A percentile compares a stretch with the other conserved stretches of the same genome.
These are phyloP conservation scores for Passiflora organensis DNA, from an alignment of 345 rosid species.

Conservation along the genomic window DNA sequence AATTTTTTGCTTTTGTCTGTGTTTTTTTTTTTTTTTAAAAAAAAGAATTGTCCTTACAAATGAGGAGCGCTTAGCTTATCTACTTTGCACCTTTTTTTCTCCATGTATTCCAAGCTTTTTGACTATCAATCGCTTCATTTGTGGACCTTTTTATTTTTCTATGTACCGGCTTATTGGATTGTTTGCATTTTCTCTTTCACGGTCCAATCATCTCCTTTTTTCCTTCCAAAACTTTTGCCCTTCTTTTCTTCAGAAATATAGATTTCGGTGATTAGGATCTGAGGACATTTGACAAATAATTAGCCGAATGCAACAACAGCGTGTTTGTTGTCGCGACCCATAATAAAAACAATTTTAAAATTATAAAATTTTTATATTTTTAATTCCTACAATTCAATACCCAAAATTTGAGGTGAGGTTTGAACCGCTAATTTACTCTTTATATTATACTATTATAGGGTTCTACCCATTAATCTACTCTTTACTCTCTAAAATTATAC, in stretches of 20 bases:
- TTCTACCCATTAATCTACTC: too few relatives aligned
- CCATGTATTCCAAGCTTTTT: conserved; percentile 33
- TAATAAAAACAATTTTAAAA: too few relatives aligned
- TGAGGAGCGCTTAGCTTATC: not conserved
- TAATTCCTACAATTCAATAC: too few relatives aligned
- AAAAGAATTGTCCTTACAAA: conserved; percentile 7
- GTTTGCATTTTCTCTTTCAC: conserved; percentile 15
- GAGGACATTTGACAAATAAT: too few relatives aligned
- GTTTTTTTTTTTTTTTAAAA: conserved; percentile 10
- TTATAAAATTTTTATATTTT: too few relatives aligned
- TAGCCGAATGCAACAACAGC: too few relatives aligned
- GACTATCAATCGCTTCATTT: conserved; percentile 39
- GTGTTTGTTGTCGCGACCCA: too few relatives aligned
- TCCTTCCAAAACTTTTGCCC: conserved; percentile 13
- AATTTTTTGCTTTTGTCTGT: conserved; percentile 5
- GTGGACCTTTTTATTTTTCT: conserved; percentile 21
- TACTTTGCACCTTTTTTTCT: conserved; percentile 30
- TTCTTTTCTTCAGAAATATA: conserved; percentile 8
- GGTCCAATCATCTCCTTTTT: conserved; percentile 36
- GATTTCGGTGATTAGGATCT: conserved; percentile 18
- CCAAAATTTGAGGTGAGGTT: too few relatives aligned
- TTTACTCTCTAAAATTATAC: too few relatives aligned
- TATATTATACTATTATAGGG: too few relatives aligned
- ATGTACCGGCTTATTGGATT: conserved; percentile 23
- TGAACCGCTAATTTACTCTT: too few relatives aligned